Base-by-base conservation (phyloP, 768 basidiomycete genomes). In the Floccularia luteovirens region DNA sequence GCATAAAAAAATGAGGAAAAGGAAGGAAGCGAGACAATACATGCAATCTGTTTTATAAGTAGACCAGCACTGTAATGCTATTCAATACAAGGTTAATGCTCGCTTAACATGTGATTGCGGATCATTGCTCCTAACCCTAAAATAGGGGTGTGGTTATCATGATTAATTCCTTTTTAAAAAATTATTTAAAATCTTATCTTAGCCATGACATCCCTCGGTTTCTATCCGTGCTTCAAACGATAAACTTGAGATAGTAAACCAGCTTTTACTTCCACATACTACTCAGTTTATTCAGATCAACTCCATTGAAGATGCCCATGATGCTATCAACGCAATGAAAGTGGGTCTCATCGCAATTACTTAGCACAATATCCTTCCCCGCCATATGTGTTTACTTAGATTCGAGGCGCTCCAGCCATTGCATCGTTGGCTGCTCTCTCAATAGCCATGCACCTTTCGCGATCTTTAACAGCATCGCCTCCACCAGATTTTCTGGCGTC, bases 241-340 rank as follows among this genome's bases (percentile, higher is more conserved):
- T 39, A 65, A 57, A 39, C 59, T 96, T 43, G 82, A 91, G 60
- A 94, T 97, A 48, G 74, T 96, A 39, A 84, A 97, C 64, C 92
- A 96, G 67, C 75, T 94, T 4, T 60, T 92, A 3, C 67, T 94
- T 5, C 92, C 91, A 0, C 85, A 87, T 54, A 73, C 70, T 1
- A 75, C 75, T 12, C 68, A 81, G 47, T 87, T 74, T 48, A 46
- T 88, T 22, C 51, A 67, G 17, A 77, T 97, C 38, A 63, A 75
- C n/a, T 72, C 77, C 11, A 66, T 89, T 44, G 78, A 91, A 38
- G 77, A 90, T 22, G 93, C 92, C 0, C 85, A 88, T 61, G 87
- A 91, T 53, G 93, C 92, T 13, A 97, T 97, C 62, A 93, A 90
- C 63, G 72, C 82, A 12, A 98, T 98, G 93, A 93, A 91, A 75